Evolutionary conservation across 1,139 yeast species (phyloP), one percentile per base, ranked within the genome.

Genomic region (Blastobotrys indianensis): DNA sequence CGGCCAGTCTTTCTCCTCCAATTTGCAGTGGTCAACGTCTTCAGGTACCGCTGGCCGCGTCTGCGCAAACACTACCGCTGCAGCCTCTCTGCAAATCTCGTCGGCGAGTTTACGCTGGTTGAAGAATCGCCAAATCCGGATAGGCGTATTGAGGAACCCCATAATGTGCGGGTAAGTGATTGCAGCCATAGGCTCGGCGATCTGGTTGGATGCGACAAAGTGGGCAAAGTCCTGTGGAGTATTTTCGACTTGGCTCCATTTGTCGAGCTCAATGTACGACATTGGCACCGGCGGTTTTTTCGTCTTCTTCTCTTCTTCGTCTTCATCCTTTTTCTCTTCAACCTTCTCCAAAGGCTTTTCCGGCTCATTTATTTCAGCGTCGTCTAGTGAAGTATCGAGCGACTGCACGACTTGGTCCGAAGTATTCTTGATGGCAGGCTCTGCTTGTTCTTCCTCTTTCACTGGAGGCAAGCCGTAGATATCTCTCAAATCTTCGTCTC

Each of bases 1-100:
- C 17, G 97, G 97, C 99, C 99, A 94, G 55, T 87, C 94, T 13
- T 67, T 62, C 62, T 92, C 97, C 63, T 94, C 98, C 37, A 72
- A 79, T 33, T 66, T 65, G 8, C 81, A 84, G 56, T 75, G 65
- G 34, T 72, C 68, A 57, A 86, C 94, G 4, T 58, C 60, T 41
- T 70, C 69, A 43, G 62, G 61, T 44, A 71, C 74, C 58, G 80
- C 85, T 3, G 79, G 76, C 41, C 94, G 70, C 32, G 75, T 66
- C 20, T 71, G 61, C 44, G 77, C 77, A 49, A 77, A 70, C 4
- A 85, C 81, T 2, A 84, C 71, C 0, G 78, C 76, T 33, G 80
- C 71, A 36, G 75, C 70, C 32, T 71, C 71, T 29, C 92, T 85
- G 23, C 47, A 44, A 52, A 79, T 79, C 44, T 80, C 81, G 49